phyloP scores from a whole-genome alignment of 768 basidiomycete species.

The Lactarius trivialis region DNA sequence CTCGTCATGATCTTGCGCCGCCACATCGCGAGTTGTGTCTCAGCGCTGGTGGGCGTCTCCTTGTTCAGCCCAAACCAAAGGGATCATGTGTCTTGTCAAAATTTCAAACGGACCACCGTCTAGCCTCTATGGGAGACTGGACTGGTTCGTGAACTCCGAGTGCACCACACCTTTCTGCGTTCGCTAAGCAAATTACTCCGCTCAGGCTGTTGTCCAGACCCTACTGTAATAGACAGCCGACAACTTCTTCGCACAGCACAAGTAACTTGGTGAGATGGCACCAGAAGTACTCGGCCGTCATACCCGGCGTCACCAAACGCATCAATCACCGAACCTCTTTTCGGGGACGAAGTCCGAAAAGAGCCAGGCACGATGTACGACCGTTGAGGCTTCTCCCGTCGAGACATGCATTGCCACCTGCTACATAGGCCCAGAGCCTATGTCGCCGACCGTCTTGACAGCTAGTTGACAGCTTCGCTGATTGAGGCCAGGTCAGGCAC shows the following conservation, averaged over 20 bases:
- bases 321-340: neutral
- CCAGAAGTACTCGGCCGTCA: neutral
- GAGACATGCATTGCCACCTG: neutral
- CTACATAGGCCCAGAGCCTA: neutral
- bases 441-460: neutral
- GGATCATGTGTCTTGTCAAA: neutral
- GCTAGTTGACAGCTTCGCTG: neutral
- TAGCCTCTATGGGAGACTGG: neutral
- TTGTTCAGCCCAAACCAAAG: neutral
- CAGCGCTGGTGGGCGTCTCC: neutral
- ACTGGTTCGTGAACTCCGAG: slow-evolving; percentile 8
- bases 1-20: neutral
- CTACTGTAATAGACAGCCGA: neutral
- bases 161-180: neutral
- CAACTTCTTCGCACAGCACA: neutral
- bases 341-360: neutral
- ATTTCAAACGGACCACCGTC: neutral
- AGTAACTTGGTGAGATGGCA: neutral
- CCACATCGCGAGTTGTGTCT: too few relatives aligned
- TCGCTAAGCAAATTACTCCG: neutral
- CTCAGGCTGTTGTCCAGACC: neutral
- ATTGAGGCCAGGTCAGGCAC: neutral
- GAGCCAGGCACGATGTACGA: neutral
- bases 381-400: neutral
- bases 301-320: neutral